These are phyloP conservation scores for Neocallimastix lanati DNA, from an alignment of 192 early-diverging fungal genomes.

Conservation along the genomic window DNA sequence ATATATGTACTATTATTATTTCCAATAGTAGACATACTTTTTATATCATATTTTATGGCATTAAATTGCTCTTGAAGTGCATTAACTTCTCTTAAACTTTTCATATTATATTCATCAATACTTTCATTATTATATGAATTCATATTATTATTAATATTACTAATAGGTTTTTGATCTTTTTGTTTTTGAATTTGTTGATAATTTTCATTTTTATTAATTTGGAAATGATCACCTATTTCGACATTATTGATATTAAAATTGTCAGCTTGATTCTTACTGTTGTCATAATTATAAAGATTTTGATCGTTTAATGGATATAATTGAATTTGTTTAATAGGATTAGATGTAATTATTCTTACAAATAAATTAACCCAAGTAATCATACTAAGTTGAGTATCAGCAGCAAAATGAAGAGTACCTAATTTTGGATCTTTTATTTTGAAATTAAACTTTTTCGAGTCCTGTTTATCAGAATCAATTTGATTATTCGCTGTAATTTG, in stretches of 20 bases:
- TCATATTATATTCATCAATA: not conserved
- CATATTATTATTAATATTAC: not conserved
- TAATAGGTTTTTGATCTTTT: too few relatives aligned
- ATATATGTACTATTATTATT: not conserved
- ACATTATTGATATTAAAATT: not conserved
- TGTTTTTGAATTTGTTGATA: not conserved
- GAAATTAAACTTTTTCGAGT: not conserved
- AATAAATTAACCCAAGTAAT: not conserved
- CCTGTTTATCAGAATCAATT: not conserved
- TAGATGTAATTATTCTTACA: not conserved
- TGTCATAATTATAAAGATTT: not conserved
- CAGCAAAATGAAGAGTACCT: not conserved
- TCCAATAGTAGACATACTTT: not conserved
- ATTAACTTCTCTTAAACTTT: not conserved
- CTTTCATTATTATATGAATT: not conserved
- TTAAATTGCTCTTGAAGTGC: not conserved
- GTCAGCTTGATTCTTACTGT: too few relatives aligned
- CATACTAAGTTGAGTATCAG: not conserved
- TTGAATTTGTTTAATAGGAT: not conserved
- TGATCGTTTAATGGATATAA: not conserved
- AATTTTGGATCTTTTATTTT: not conserved
- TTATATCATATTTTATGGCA: not conserved
- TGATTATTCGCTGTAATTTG: not conserved
- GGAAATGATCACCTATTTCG: not conserved
- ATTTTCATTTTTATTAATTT: not conserved